phyloP scores from a whole-genome alignment of 495 filamentous ascomycete genomes.

The Lindgomyces ingoldianus region DNA sequence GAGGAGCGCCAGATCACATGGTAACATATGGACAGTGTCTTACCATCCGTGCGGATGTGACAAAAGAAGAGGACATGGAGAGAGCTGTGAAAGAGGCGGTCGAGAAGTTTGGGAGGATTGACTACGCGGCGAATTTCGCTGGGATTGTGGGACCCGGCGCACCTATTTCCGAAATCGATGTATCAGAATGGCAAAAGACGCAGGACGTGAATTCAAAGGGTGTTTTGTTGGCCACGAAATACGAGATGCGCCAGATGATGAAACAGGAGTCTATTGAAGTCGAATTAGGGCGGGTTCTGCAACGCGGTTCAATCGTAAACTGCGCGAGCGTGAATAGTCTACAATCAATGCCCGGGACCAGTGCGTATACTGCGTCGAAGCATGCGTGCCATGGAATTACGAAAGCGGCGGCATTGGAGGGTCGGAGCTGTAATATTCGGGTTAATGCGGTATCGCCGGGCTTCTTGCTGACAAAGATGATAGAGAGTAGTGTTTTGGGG shows the following conservation, averaged over 20 bases:
- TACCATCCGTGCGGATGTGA: constrained; percentile 42
- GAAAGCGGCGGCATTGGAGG: constrained; percentile 45
- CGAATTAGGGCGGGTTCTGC: constrained; percentile 28
- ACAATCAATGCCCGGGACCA: constrained; percentile 47
- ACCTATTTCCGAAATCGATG: constrained; percentile 36
- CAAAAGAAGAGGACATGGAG: constrained; percentile 42
- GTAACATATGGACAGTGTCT: constrained; percentile 25
- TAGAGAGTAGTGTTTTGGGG: constrained; percentile 39
- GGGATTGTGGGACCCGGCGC: constrained; percentile 32
- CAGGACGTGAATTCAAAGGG: constrained; percentile 43
- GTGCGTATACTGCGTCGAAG: constrained; percentile 45
- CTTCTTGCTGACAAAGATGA: constrained; percentile 49
- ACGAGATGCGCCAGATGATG: constrained; percentile 47
- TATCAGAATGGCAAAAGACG: constrained; percentile 39
- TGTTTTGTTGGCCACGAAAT: constrained; percentile 42
- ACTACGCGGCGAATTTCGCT: constrained; percentile 37
- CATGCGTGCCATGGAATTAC: constrained; percentile 54
- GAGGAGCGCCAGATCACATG: too few species aligned
- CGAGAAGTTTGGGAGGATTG: constrained; percentile 39
- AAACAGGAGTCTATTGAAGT: constrained; percentile 40
- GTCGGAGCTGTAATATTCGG: constrained; percentile 45
- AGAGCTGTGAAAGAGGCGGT: constrained; percentile 36
- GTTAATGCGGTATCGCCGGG: constrained; percentile 52
- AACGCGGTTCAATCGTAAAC: constrained; percentile 46
- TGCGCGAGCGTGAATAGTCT: constrained; percentile 51